Base-by-base conservation (phyloP, 1,284 basidiomycete genomes). In the Malassezia cuniculi region DNA sequence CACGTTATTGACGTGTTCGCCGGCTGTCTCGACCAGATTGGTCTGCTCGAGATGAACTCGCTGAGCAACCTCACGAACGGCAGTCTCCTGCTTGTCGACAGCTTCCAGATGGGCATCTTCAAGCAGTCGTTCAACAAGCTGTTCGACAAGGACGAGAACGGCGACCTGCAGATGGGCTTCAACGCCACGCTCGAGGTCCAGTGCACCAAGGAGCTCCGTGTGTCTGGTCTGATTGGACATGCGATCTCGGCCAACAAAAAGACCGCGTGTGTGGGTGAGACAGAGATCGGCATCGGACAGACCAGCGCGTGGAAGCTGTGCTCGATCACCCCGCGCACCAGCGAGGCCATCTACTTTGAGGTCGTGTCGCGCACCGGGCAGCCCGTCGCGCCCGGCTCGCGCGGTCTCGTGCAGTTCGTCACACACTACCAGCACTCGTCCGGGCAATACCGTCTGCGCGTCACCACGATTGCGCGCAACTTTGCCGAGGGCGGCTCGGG, bases 291-390 rank as follows among this genome's bases (percentile, higher is more conserved):
- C 67, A 93, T 99, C 50, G 90, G 89, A 18, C 85, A 90, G 66
- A 99, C 90, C 1, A 94, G 87, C n/a, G 90, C 89, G 1, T 99
- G 90, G 90, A 94, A 87, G 71, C 76, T 97, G 54, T 94, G 93
- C 72, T 77, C 79, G 39, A 75, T 97, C 52, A 85, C 79, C 1
- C 85, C 87, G 11, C 80, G 78, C 49, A 89, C 86, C 1, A 81
- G 90, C 4, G 78, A 82, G 25, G 93, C 80, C 17, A 82, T 93
- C 36, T 99, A 97, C 74, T 95, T 99, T 67, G 93, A 99, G 68
- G 90, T 97, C 17, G 93, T 95, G 47, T 94, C 89, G 0, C 90
- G 90, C n/a, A 85, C 90, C 9, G 90, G 90, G 0, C 87, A 94
- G 65, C 81, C 87, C 1, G 74, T 94, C 22, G 80, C 81, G 57